A percentile compares a stretch with the other conserved stretches of the same genome.
phyloP scores from a whole-genome alignment of 768 basidiomycete genomes.

The Trametopsis cervina region DNA sequence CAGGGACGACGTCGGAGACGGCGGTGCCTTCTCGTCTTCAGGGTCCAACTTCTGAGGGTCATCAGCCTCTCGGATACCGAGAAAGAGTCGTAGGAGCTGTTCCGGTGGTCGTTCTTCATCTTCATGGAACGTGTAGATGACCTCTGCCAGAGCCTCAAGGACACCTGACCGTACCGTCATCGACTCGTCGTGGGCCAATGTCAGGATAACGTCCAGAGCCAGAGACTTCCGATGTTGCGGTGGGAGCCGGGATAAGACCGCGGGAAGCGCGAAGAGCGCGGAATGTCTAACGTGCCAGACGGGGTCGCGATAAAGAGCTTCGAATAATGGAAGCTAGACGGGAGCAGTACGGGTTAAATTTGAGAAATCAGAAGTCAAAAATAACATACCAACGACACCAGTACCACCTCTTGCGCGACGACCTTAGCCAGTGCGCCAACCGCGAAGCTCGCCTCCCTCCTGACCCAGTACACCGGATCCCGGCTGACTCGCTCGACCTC shows the following conservation, averaged over 20 bases:
- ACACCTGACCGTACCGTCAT: slow-evolving; percentile 70
- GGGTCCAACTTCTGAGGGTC: slow-evolving; percentile 1
- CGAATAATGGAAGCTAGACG: slow-evolving; percentile 75
- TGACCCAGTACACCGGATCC: slow-evolving; percentile 70
- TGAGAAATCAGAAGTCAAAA: slow-evolving; percentile 2
- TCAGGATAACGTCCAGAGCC: slow-evolving; percentile 57
- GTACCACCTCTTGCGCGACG: slow-evolving; percentile 67
- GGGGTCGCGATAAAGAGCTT: slow-evolving; percentile 58
- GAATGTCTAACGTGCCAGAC: slow-evolving; percentile 85
- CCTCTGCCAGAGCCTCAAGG: slow-evolving; percentile 84
- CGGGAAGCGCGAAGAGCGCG: slow-evolving; percentile 78
- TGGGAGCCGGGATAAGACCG: slow-evolving; percentile 62
- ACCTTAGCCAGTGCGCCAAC: slow-evolving; percentile 85
- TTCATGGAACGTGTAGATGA: slow-evolving; percentile 74
- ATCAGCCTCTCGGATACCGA: slow-evolving; percentile 48
- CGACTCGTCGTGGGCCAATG: slow-evolving; percentile 57
- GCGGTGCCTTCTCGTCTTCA: slow-evolving; percentile 4
- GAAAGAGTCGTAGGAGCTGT: slow-evolving; percentile 69
- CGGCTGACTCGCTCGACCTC: slow-evolving; percentile 64
- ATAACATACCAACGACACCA: slow-evolving; percentile 49
- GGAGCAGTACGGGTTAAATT: background rate
- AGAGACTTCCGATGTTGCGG: slow-evolving; percentile 50
- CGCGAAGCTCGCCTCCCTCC: slow-evolving; percentile 82
- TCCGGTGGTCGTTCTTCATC: slow-evolving; percentile 62
- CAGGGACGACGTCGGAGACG: slow-evolving; percentile 15